These are phyloP conservation scores for Lactifluus hygrophoroides DNA, from an alignment of 768 basidiomycete species.

Conservation along the genomic window DNA sequence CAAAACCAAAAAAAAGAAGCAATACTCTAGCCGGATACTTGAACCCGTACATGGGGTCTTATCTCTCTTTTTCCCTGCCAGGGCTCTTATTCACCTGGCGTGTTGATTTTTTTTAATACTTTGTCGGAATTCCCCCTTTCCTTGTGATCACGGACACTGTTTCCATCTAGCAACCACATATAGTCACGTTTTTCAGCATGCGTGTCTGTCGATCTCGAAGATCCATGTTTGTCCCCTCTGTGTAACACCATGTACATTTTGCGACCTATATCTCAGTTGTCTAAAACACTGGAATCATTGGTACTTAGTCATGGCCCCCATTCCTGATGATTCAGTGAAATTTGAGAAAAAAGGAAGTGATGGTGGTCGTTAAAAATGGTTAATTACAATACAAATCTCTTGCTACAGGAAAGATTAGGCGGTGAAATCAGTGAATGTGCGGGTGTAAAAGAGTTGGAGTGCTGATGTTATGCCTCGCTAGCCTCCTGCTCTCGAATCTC, in stretches of 20 bases:
- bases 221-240: not conserved
- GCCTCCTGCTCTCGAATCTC: slow-evolving; percentile 70
- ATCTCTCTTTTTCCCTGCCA: not conserved
- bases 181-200: not conserved
- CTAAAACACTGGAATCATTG: not conserved
- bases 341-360: too few relatives aligned
- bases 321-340: too few relatives aligned
- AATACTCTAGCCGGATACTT: not conserved
- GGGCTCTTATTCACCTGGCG: not conserved
- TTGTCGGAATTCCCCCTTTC: not conserved
- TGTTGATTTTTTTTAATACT: not conserved
- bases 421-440: not conserved
- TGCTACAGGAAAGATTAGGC: not conserved
- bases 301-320: not conserved
- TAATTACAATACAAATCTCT: not conserved
- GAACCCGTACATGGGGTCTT: not conserved
- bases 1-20: not conserved
- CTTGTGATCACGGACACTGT: not conserved
- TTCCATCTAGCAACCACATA: slow-evolving; percentile 10
- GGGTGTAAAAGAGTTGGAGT: not conserved
- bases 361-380: too few relatives aligned
- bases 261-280: slow-evolving; percentile 7
- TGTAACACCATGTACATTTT: slow-evolving; percentile 14
- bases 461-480: slow-evolving; percentile 25
- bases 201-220: not conserved